Evolutionary conservation across 2,329 filamentous ascomycete genomes (phyloP), one percentile per base, ranked within the genome.

Genomic region (Talaromyces sp.): DNA sequence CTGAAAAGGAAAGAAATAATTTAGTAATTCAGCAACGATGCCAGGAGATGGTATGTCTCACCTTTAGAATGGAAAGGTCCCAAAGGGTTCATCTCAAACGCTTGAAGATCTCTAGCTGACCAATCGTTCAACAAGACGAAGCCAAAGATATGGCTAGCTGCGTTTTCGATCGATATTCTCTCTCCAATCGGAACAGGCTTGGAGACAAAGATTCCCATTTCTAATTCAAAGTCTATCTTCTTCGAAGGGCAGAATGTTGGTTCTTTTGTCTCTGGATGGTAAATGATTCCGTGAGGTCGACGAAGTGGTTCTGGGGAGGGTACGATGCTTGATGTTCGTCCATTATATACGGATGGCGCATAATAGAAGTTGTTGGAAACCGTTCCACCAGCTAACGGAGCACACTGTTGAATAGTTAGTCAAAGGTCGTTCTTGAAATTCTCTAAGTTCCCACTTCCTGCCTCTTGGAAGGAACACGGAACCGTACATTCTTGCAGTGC

Each of bases 81-180:
- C 0, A 88, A 74, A 0, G 86, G 86, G 2, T 77, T 78, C 85
- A 88, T 88, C 68, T 89, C 87, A 24, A 85, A 77, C 0, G 75
- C 81, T 72, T 89, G 87, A 22, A 89, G 85, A 70, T 89, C 87
- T 6, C 74, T 69, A 3, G 70, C 70, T 70, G 57, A 62, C 87
- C 87, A 89, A 67, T 89, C 86, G 67, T 89, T 89, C 13, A 89
- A 70, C 60, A 89, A 73, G 0, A 87, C 83, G 37, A 87, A 77
- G 0, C 87, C 87, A 71, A 89, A 89, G 7, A 89, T 85, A 70
- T 88, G 84, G 1, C 85, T 80, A 7, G 85, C 80, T 0, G 86
- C 84, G 35, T 84, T 81, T 22, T 79, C 81, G 0, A 79, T 74
- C 0, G 72, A 69, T 0, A 84, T 66, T 0, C 73, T 72, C 48